Evolutionary conservation across 208 protist genomes (phyloP), one percentile per base, ranked within the genome.

Genomic region (Leishmania tropica): DNA sequence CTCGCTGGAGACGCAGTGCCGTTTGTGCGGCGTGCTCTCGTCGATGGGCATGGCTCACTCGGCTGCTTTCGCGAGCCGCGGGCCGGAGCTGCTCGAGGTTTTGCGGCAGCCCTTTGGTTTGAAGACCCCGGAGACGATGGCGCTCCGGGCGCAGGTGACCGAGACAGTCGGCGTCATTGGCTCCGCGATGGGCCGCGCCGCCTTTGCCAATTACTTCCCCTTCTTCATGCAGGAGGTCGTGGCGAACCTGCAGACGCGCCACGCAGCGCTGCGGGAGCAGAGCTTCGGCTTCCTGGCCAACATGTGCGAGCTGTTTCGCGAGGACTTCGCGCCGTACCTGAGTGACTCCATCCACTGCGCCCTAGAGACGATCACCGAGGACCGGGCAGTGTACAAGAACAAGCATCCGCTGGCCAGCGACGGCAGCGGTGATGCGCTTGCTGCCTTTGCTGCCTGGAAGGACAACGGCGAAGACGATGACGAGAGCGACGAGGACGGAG

Each of bases 261-360:
- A 88, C 76, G 86, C 92, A 17, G 85, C 85, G 37, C 76, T 98
- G 78, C 93, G 91, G 21, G 95, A 97, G 87, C 86, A 96, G 76
- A 92, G 87, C 76, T 98, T 98, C 80, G 93, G 93, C 35, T 97
- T 98, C 82, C 65, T 95, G 37, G 85, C 90, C 35, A 97, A 97
- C 78, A 88, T 96, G 70, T 96, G 92, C 80, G 92, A 98, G 81
- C 83, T 92, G 47, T 87, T 96, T 45, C 71, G 80, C 48, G 89
- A 81, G 21, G 92, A 88, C 73, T 96, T 96, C 77, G 31, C 90
- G 31, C 80, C 81, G 21, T 94, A 91, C 78, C 87, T 98, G 31
- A 86, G 89, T 74, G 92, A 97, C 82, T 83, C 89, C 37, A 83
- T 97, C 42, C 79, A 56, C 45, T 91, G 81, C 60, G 92, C 93